phyloP scores from a whole-genome alignment of 352 stramenopile genomes.

The Globisporangium viniferum region DNA sequence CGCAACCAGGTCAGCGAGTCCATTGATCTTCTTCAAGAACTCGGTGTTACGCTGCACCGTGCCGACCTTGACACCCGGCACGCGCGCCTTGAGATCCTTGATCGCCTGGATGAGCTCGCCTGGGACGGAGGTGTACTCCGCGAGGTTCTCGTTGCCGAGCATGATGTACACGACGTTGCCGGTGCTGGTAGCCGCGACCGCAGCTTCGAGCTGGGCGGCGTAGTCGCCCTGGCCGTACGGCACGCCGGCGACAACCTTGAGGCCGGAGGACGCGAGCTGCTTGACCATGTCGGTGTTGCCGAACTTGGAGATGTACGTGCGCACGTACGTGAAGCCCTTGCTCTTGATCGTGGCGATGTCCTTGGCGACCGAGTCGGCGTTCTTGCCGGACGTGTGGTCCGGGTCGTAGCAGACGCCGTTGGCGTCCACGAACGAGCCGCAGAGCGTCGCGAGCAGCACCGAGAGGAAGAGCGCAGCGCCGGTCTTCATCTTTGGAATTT shows the following conservation, averaged over 20 bases:
- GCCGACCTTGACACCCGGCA: slow-evolving; percentile 50
- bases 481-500: slow-evolving; percentile 9
- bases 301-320: slow-evolving; percentile 68
- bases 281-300: slow-evolving; percentile 46
- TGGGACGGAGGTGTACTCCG: slow-evolving; percentile 23
- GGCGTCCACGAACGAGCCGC: slow-evolving; percentile 37
- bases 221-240: slow-evolving; percentile 49
- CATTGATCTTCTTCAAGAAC: slow-evolving; percentile 33
- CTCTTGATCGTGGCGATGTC: slow-evolving; percentile 52
- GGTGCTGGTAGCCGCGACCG: slow-evolving; percentile 36
- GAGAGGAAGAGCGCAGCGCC: slow-evolving; percentile 13
- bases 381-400: slow-evolving; percentile 43
- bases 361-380: slow-evolving; percentile 24
- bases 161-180: slow-evolving; percentile 56
- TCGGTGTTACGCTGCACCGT: slow-evolving; percentile 69
- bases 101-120: slow-evolving; percentile 49
- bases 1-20: slow-evolving; percentile 37
- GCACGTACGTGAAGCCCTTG: slow-evolving; percentile 55
- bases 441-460: slow-evolving; percentile 23
- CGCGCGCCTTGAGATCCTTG: slow-evolving; percentile 40
- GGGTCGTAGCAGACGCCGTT: slow-evolving; percentile 74
- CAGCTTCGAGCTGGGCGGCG: slow-evolving; percentile 33
- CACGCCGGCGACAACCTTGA: slow-evolving; percentile 47
- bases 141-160: slow-evolving; percentile 71
- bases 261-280: slow-evolving; percentile 44